Conservation (phyloP, 371 early-diverging fungal genomes). For the Dichotomocladium elegans region DNA sequence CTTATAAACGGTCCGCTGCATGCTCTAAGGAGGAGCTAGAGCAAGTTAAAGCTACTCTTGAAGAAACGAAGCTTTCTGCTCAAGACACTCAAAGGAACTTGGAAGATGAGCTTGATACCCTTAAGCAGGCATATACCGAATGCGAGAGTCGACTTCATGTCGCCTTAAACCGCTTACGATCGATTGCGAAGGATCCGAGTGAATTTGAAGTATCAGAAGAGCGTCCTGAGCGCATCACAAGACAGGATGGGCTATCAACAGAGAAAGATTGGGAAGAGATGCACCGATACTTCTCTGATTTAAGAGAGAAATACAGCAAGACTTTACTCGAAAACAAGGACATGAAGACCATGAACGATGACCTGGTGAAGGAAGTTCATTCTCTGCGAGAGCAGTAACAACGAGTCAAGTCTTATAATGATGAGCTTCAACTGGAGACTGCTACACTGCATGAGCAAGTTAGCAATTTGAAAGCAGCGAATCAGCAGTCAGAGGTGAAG, state of each 20-base stretch:
- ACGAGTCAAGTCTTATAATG: no score
- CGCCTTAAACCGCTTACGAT: not conserved
- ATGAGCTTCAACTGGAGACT: not conserved
- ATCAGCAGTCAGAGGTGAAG: not conserved
- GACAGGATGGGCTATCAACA: no score
- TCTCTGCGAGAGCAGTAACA: not conserved
- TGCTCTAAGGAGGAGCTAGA: not conserved
- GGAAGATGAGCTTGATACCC: no score
- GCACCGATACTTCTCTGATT: not conserved
- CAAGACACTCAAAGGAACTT: no score
- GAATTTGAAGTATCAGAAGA: no score
- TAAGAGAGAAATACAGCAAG: not conserved
- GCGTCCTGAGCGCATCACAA: no score
- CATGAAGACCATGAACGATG: not conserved
- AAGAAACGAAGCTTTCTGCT: no score
- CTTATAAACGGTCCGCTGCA: not conserved
- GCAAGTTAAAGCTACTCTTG: not conserved
- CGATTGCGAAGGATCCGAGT: no score
- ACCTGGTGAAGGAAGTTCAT: not conserved
- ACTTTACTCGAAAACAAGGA: not conserved
- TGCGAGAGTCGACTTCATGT: not conserved
- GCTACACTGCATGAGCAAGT: not conserved
- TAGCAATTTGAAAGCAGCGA: not conserved
- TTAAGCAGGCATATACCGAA: not conserved
- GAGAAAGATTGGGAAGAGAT: not conserved